phyloP scores from a whole-genome alignment of 2,329 filamentous ascomycete genomes.

The Alternaria novae-zelandiae region DNA sequence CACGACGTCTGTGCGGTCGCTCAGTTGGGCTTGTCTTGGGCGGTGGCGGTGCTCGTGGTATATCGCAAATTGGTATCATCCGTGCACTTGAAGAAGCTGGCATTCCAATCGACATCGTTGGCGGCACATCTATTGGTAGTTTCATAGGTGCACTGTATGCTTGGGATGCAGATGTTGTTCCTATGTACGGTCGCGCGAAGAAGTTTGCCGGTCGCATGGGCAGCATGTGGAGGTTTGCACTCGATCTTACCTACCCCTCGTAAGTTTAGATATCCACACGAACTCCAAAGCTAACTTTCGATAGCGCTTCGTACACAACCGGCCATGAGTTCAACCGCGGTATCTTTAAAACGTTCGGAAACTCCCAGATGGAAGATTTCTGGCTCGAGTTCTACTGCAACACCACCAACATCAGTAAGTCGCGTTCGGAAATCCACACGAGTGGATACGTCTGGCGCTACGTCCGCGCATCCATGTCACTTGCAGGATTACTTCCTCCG shows the following conservation, averaged over 20 bases:
- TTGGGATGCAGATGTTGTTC: conserved; percentile 93
- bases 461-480: conserved; percentile 93
- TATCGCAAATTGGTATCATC: conserved; percentile 93
- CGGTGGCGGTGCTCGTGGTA: conserved; percentile 89
- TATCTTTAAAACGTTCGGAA: conserved; percentile 97
- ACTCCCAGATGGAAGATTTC: conserved; percentile 97
- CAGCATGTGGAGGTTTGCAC: conserved; percentile 96
- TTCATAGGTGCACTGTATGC: conserved; percentile 97
- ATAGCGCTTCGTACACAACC: conserved; percentile 85
- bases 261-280: conserved; percentile 29
- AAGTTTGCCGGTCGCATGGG: conserved; percentile 99
- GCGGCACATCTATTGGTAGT: conserved; percentile 93
- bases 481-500: conserved; percentile 89
- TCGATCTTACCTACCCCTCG: conserved; percentile 95
- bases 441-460: conserved; percentile 98
- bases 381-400: conserved; percentile 99
- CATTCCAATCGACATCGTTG: conserved; percentile 93
- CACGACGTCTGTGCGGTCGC: conserved; percentile 87
- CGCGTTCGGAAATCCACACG: conserved; percentile 88
- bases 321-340: conserved; percentile 98
- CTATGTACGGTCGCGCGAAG: conserved; percentile 95
- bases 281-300: conserved; percentile 11
- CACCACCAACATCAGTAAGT: conserved; percentile 97
- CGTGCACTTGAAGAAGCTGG: conserved; percentile 94
- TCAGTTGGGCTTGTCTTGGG: conserved; percentile 93